A percentile compares a stretch with the other conserved stretches of the same genome.
Evolutionary conservation across 306 rosid species (phyloP).

Genomic region (Sicyos baderoa): DNA sequence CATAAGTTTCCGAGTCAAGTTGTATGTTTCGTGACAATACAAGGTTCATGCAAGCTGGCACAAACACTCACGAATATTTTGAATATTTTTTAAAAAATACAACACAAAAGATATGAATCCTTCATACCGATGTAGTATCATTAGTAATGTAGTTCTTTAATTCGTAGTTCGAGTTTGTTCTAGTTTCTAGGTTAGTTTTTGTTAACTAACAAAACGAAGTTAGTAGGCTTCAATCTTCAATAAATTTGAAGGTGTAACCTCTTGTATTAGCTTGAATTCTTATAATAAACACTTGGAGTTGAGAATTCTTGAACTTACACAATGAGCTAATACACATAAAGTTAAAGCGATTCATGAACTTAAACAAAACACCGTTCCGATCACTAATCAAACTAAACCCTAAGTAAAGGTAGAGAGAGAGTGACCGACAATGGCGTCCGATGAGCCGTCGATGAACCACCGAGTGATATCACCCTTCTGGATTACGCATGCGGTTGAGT

Average conservation of each 20-base stretch:
- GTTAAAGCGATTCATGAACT: neutral
- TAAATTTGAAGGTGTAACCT: neutral
- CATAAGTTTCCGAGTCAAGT: too few relatives aligned
- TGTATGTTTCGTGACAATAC: too few relatives aligned
- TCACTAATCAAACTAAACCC: neutral
- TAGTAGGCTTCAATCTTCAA: neutral
- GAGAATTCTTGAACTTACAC: too few relatives aligned
- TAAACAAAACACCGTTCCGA: neutral
- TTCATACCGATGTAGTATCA: neutral
- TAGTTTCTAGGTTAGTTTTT: neutral
- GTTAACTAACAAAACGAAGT: neutral
- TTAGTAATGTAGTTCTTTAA: neutral
- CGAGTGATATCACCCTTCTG: constrained; percentile 79
- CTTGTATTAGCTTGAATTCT: neutral
- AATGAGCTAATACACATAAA: neutral
- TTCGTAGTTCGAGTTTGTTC: neutral
- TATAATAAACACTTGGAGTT: too few relatives aligned
- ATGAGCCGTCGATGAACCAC: constrained; percentile 66
- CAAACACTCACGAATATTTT: too few relatives aligned
- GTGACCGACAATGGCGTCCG: constrained; percentile 67
- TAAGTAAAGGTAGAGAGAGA: neutral
- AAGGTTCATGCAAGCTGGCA: too few relatives aligned
- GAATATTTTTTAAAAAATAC: too few relatives aligned
- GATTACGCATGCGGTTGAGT: constrained; percentile 46
- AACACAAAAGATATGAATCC: neutral